Evolutionary conservation across 108 stramenopile genomes (phyloP).

Genomic region (Bacterosira constricta): DNA sequence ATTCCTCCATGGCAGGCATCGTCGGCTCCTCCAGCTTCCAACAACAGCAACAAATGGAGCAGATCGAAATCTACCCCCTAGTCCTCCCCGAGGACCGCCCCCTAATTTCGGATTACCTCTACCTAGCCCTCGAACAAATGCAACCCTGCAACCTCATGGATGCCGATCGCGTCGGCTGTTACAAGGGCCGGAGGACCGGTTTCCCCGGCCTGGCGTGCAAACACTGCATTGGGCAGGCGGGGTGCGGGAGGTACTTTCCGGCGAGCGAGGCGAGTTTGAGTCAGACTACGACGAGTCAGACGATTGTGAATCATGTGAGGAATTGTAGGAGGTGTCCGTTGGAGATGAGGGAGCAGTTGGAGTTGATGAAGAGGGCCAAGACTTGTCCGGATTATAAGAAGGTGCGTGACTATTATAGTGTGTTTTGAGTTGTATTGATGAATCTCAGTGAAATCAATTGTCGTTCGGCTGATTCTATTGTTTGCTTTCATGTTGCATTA

Average conservation of each 20-base stretch:
- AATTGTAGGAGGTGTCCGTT: slow-evolving; percentile 85
- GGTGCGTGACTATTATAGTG: not conserved
- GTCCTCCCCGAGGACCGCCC: slow-evolving; percentile 69
- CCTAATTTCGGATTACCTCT: slow-evolving; percentile 82
- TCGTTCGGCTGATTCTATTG: too few relatives aligned
- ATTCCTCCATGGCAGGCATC: too few relatives aligned
- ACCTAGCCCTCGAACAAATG: slow-evolving; percentile 87
- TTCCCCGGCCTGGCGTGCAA: slow-evolving; percentile 89
- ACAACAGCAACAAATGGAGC: slow-evolving; percentile 13
- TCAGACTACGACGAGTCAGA: slow-evolving; percentile 90
- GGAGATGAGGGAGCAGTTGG: slow-evolving; percentile 82
- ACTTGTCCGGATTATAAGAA: slow-evolving; percentile 31
- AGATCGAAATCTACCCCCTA: slow-evolving; percentile 59
- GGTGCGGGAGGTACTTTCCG: slow-evolving; percentile 88
- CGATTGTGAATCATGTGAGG: slow-evolving; percentile 86
- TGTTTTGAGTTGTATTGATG: not conserved
- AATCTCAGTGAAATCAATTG: not conserved
- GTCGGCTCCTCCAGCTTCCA: too few relatives aligned
- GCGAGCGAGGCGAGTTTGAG: slow-evolving; percentile 84
- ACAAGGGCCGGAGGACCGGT: slow-evolving; percentile 74
- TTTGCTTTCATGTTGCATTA: too few relatives aligned
- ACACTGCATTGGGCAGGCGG: slow-evolving; percentile 85
- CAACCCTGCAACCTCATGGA: slow-evolving; percentile 61
- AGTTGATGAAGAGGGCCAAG: slow-evolving; percentile 80
- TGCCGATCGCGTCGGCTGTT: slow-evolving; percentile 48